Conservation (phyloP, 768 basidiomycete species). For the Podaxis carcinomalis region DNA sequence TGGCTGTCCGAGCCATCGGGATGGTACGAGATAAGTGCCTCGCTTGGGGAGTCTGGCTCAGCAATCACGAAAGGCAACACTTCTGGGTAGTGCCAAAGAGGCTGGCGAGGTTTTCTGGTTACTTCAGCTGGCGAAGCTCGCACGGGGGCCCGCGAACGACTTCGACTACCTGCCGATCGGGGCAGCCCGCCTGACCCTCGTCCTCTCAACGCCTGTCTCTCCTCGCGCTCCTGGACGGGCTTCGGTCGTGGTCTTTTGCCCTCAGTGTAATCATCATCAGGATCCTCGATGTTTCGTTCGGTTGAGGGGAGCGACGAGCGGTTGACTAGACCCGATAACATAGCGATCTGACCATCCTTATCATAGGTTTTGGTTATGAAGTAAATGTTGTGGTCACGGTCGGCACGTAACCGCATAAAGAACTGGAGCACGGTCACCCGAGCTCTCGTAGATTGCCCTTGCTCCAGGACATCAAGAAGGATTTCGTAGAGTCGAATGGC, state of each 20-base stretch:
- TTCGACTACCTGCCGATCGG: constrained; percentile 49
- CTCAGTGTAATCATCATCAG: constrained; percentile 21
- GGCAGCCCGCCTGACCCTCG: constrained; percentile 39
- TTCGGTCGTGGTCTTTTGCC: constrained; percentile 43
- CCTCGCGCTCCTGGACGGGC: constrained; percentile 47
- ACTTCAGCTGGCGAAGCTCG: constrained; percentile 20
- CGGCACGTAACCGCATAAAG: constrained; percentile 82
- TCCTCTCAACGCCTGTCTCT: constrained; percentile 48
- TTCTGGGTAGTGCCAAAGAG: constrained; percentile 72
- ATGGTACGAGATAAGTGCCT: constrained; percentile 64
- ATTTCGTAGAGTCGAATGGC: constrained; percentile 50
- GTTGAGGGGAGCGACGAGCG: constrained; percentile 32
- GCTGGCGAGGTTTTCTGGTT: constrained; percentile 35
- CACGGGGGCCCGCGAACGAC: constrained; percentile 52
- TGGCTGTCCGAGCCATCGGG: constrained; percentile 37
- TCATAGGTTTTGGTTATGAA: constrained; percentile 54
- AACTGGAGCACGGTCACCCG: constrained; percentile 79
- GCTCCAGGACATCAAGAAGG: constrained; percentile 42
- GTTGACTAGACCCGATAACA: constrained; percentile 62
- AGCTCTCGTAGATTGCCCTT: constrained; percentile 51
- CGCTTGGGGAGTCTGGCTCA: constrained; percentile 61
- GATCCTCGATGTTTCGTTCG: constrained; percentile 15
- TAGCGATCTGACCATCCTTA: constrained; percentile 48
- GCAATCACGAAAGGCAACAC: constrained; percentile 48
- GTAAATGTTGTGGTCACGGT: constrained; percentile 84